These are phyloP conservation scores for Pinus tabuliformis DNA, from an alignment of 75 land plant species.

Conservation along the genomic window DNA sequence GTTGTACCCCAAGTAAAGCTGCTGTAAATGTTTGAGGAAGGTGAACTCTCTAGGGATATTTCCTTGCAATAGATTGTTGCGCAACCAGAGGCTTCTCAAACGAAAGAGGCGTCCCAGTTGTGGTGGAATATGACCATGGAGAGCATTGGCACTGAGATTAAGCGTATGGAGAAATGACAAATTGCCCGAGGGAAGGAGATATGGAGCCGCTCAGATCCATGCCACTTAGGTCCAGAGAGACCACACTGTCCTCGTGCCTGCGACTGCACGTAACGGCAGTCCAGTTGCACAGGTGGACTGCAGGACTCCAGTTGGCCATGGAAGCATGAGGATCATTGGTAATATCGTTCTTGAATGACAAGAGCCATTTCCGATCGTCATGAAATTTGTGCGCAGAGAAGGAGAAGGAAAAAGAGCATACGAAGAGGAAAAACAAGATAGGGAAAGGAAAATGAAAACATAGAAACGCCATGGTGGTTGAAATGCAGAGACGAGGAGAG, in stretches of 20 bases:
- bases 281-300: slow-evolving; percentile 34
- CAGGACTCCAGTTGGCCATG: slow-evolving; percentile 34
- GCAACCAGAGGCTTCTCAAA: too few relatives aligned
- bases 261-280: slow-evolving; percentile 47
- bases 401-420: neutral
- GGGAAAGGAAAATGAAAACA: neutral
- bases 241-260: slow-evolving; percentile 1
- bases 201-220: slow-evolving; percentile 61
- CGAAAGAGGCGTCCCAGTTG: too few relatives aligned
- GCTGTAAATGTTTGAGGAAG: too few relatives aligned
- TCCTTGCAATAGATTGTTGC: too few relatives aligned
- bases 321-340: slow-evolving; percentile 24
- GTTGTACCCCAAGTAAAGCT: too few relatives aligned
- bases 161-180: too few relatives aligned
- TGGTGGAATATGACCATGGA: too few relatives aligned
- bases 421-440: neutral
- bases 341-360: slow-evolving; percentile 35
- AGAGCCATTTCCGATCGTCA: slow-evolving; percentile 29
- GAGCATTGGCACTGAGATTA: too few relatives aligned
- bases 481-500: too few relatives aligned
- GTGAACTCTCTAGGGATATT: too few relatives aligned
- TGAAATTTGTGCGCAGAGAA: neutral
- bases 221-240: slow-evolving; percentile 47
- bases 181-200: too few relatives aligned
- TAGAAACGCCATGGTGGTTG: too few relatives aligned